These are phyloP conservation scores for Hanseniaspora lindneri DNA, from an alignment of 805 yeast genomes.

Conservation along the genomic window DNA sequence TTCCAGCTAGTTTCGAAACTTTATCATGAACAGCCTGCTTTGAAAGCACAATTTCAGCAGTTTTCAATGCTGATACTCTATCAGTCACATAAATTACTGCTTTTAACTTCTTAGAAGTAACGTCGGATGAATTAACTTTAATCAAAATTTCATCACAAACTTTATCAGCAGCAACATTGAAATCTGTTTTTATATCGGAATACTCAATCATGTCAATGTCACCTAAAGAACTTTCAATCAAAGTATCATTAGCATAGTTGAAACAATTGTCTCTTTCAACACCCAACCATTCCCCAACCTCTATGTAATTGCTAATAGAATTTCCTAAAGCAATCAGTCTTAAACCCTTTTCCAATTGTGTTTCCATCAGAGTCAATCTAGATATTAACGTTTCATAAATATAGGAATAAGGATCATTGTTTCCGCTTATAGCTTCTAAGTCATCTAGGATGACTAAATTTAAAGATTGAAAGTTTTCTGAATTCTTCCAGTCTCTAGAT, in stretches of 20 bases:
- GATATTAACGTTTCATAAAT: slow-evolving; percentile 59
- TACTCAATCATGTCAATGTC: slow-evolving; percentile 50
- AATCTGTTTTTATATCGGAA: slow-evolving; percentile 19
- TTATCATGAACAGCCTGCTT: not conserved
- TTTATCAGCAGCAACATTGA: not conserved
- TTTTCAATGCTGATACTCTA: slow-evolving; percentile 23
- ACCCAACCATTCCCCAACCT: slow-evolving; percentile 80
- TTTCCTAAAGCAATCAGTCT: slow-evolving; percentile 61
- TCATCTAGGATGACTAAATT: slow-evolving; percentile 65
- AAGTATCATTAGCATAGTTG: slow-evolving; percentile 40
- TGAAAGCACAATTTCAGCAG: slow-evolving; percentile 32
- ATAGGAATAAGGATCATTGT: slow-evolving; percentile 53
- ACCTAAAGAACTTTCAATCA: slow-evolving; percentile 45
- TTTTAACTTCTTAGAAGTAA: slow-evolving; percentile 39
- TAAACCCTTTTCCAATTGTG: slow-evolving; percentile 46
- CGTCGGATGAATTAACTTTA: slow-evolving; percentile 40
- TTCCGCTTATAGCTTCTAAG: slow-evolving; percentile 35
- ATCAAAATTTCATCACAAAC: slow-evolving; percentile 22
- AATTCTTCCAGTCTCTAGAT: slow-evolving; percentile 72
- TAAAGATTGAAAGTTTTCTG: slow-evolving; percentile 55
- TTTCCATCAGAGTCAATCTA: slow-evolving; percentile 57
- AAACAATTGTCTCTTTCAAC: slow-evolving; percentile 47
- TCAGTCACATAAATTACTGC: slow-evolving; percentile 37
- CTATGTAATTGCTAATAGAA: slow-evolving; percentile 63
- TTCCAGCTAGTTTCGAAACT: slow-evolving; percentile 34